Conservation (phyloP, 306 rosid genomes). For the Pterocarpus macrocarpus region DNA sequence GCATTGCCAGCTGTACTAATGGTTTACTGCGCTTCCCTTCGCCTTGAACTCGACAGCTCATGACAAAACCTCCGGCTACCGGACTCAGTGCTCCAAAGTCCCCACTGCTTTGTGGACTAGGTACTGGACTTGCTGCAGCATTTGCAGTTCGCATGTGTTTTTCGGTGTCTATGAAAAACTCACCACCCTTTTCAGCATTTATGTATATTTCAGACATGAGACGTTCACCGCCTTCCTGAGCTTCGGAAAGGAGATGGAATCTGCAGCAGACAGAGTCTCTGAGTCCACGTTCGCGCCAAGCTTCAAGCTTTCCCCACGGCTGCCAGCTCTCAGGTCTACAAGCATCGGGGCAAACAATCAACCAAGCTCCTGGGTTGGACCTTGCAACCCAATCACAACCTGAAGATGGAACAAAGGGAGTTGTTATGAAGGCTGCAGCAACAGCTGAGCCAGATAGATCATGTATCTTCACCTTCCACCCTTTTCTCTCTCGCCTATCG, state of each 20-base stretch:
- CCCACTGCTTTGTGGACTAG: constrained; percentile 94
- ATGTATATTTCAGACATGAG: constrained; percentile 82
- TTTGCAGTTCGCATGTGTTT: constrained; percentile 62
- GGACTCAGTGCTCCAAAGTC: constrained; percentile 84
- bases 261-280: constrained; percentile 81
- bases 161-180: constrained; percentile 84
- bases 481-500: constrained; percentile 86
- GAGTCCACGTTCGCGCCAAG: constrained; percentile 93
- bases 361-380: constrained; percentile 96
- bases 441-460: constrained; percentile 99
- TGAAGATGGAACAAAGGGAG: constrained; percentile 97
- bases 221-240: constrained; percentile 74
- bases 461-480: constrained; percentile 99
- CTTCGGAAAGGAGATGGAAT: constrained; percentile 82
- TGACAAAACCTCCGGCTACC: constrained; percentile 80
- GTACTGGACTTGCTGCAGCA: constrained; percentile 67
- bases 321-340: constrained; percentile 88
- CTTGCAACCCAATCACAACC: constrained; percentile 97
- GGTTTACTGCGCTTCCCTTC: constrained; percentile 90
- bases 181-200: constrained; percentile 94
- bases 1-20: constrained; percentile 80
- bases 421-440: constrained; percentile 98
- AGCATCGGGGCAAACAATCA: constrained; percentile 84
- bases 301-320: constrained; percentile 99
- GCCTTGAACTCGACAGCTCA: constrained; percentile 92